Percentiles rank a stretch among this genome's conserved stretches.
Evolutionary conservation across 805 yeast species (phyloP).

Genomic region (Metschnikowia orientalis): DNA sequence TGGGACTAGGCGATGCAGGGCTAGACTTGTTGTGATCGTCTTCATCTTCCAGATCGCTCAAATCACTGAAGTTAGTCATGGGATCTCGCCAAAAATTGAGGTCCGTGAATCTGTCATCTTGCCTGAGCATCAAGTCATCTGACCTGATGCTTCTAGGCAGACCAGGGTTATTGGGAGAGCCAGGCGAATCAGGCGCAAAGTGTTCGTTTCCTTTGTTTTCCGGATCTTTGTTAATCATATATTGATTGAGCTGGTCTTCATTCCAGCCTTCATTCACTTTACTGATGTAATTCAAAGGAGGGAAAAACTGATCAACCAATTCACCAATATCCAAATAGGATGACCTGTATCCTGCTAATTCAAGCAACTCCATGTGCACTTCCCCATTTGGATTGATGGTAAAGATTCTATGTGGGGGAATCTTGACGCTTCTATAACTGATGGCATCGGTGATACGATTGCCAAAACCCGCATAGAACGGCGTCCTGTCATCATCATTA

Average conservation of each 20-base stretch:
- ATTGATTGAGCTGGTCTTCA: slow-evolving; percentile 32
- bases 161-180: slow-evolving; percentile 21
- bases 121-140: slow-evolving; percentile 27
- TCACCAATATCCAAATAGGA: slow-evolving; percentile 88
- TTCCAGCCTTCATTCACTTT: slow-evolving; percentile 32
- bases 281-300: slow-evolving; percentile 52
- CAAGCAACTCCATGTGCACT: slow-evolving; percentile 93
- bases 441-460: slow-evolving; percentile 95
- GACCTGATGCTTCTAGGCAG: slow-evolving; percentile 21
- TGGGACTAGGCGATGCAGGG: slow-evolving; percentile 10
- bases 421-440: slow-evolving; percentile 87
- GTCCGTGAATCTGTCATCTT: slow-evolving; percentile 71
- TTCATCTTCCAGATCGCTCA: slow-evolving; percentile 47
- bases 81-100: slow-evolving; percentile 93
- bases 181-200: slow-evolving; percentile 13
- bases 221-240: slow-evolving; percentile 22
- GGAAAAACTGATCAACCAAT: slow-evolving; percentile 94
- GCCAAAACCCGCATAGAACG: slow-evolving; percentile 97
- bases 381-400: slow-evolving; percentile 96
- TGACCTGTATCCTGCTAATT: slow-evolving; percentile 86
- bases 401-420: slow-evolving; percentile 90
- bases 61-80: slow-evolving; percentile 54
- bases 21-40: slow-evolving; percentile 16
- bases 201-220: slow-evolving; percentile 6
- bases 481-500: slow-evolving; percentile 52